Percentiles rank a stretch among this genome's conserved stretches.
phyloP scores from a whole-genome alignment of 2,329 filamentous ascomycete species.

The Tolypocladium pustulatum region DNA sequence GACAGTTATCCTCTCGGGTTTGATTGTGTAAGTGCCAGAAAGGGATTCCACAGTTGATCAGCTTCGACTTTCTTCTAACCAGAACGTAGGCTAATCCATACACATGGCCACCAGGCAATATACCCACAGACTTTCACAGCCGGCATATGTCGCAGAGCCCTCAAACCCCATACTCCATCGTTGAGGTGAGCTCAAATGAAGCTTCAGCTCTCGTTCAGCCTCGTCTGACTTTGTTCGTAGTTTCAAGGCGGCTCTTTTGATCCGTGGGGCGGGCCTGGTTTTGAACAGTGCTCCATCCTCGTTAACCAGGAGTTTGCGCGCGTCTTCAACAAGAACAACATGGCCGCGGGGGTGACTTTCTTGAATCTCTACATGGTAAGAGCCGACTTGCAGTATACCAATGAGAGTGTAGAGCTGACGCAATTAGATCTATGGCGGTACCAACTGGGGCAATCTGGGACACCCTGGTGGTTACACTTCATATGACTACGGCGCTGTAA shows the following conservation, averaged over 20 bases:
- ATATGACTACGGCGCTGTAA: slow-evolving; percentile 40
- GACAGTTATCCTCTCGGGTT: slow-evolving; percentile 34
- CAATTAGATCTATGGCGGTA: slow-evolving; percentile 56
- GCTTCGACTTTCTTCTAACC: background rate
- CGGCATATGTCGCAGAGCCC: slow-evolving; percentile 43
- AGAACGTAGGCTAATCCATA: slow-evolving; percentile 23
- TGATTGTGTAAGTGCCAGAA: slow-evolving; percentile 23
- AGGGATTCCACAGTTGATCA: no score
- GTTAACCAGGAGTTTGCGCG: slow-evolving; percentile 65
- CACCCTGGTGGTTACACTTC: slow-evolving; percentile 55
- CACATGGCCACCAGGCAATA: slow-evolving; percentile 51
- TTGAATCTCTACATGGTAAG: slow-evolving; percentile 66
- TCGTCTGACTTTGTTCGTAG: slow-evolving; percentile 16
- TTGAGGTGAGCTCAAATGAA: slow-evolving; percentile 30
- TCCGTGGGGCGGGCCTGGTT: slow-evolving; percentile 63
- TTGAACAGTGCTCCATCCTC: slow-evolving; percentile 54
- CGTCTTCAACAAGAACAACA: slow-evolving; percentile 71
- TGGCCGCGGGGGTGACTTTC: slow-evolving; percentile 54
- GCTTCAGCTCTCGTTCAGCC: background rate
- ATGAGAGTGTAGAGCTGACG: background rate
- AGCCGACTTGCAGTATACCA: no score
- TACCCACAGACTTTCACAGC: slow-evolving; percentile 33
- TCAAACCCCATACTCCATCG: slow-evolving; percentile 53
- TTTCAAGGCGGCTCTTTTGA: slow-evolving; percentile 66
- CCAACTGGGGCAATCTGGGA: slow-evolving; percentile 75